These are phyloP conservation scores for Elongisporangium anandrum DNA, from an alignment of 352 stramenopile genomes.

Conservation along the genomic window DNA sequence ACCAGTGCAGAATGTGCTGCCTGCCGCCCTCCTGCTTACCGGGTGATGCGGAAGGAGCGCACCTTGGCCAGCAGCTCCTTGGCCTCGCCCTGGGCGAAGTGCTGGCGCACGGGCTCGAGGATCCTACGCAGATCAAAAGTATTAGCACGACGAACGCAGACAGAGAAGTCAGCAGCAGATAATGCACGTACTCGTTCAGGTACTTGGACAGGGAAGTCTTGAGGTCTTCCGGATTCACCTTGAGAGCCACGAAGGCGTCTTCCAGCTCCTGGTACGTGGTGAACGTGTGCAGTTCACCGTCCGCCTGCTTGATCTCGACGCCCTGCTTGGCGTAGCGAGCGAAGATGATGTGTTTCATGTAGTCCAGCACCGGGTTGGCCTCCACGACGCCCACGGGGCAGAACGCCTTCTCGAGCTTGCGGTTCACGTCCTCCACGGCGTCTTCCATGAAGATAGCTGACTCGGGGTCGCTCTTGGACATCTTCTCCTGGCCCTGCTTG, in stretches of 20 bases:
- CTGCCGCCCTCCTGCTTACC: slow-evolving; percentile 38
- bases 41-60: slow-evolving; percentile 95
- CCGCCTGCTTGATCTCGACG: slow-evolving; percentile 44
- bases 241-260: slow-evolving; percentile 84
- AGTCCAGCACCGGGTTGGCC: slow-evolving; percentile 96
- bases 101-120: slow-evolving; percentile 94
- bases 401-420: slow-evolving; percentile 99
- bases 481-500: slow-evolving; percentile 99
- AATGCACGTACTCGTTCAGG: slow-evolving; percentile 86
- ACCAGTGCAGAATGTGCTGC: not conserved
- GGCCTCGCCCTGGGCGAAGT: slow-evolving; percentile 95
- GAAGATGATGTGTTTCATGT: slow-evolving; percentile 98
- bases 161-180: slow-evolving; percentile 1
- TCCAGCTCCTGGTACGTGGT: slow-evolving; percentile 87
- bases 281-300: slow-evolving; percentile 80
- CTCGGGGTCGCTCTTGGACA: slow-evolving; percentile 99
- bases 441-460: slow-evolving; percentile 99
- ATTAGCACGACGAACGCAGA: slow-evolving; percentile 7
- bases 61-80: slow-evolving; percentile 96
- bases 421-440: slow-evolving; percentile 90
- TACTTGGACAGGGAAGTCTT: slow-evolving; percentile 90
- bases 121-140: slow-evolving; percentile 46
- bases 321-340: slow-evolving; percentile 52
- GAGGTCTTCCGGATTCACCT: slow-evolving; percentile 92
- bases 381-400: slow-evolving; percentile 89